Percentiles rank a stretch among this genome's conserved stretches.
These are phyloP conservation scores for Arabidopsis arenosa DNA, from an alignment of 345 rosid genomes.

Conservation along the genomic window DNA sequence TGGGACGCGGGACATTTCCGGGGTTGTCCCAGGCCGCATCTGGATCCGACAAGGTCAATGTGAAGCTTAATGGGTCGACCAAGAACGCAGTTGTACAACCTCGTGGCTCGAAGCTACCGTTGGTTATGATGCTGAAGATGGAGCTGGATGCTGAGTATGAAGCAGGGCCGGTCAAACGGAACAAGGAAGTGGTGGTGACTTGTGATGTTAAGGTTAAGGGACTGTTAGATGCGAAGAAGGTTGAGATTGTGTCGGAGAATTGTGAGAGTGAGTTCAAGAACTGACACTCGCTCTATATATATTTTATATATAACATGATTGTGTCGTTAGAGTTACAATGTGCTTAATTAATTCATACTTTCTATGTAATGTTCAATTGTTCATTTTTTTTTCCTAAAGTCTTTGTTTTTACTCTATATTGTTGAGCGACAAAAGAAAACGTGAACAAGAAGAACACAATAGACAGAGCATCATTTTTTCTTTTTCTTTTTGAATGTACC, in stretches of 20 bases:
- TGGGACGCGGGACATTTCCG: constrained; percentile 53
- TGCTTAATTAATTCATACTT: constrained; percentile 29
- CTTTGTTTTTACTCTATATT: constrained; percentile 21
- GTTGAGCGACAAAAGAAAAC: constrained; percentile 31
- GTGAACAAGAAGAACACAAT: constrained; percentile 19
- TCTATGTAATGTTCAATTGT: constrained; percentile 35
- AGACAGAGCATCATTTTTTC: not conserved
- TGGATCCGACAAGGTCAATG: constrained; percentile 20
- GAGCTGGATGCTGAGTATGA: constrained; percentile 36
- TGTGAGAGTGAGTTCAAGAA: constrained; percentile 53
- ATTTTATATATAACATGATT: constrained; percentile 24
- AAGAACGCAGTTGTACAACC: constrained; percentile 34
- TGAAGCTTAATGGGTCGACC: constrained; percentile 29
- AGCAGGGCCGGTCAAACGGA: constrained; percentile 43
- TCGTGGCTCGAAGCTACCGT: constrained; percentile 28
- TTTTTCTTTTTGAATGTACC: not conserved
- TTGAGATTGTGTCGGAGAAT: constrained; percentile 52
- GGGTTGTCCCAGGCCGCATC: constrained; percentile 40
- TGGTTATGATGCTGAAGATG: constrained; percentile 46
- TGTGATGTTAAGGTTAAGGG: constrained; percentile 62
- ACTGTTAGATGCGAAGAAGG: constrained; percentile 42
- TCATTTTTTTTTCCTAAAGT: constrained; percentile 13
- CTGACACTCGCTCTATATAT: constrained; percentile 18
- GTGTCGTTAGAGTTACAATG: constrained; percentile 38
- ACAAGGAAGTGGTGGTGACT: constrained; percentile 45